A percentile compares a stretch with the other conserved stretches of the same genome.
Conservation (phyloP, 495 filamentous ascomycete genomes). For the Schizothecium vesticola region DNA sequence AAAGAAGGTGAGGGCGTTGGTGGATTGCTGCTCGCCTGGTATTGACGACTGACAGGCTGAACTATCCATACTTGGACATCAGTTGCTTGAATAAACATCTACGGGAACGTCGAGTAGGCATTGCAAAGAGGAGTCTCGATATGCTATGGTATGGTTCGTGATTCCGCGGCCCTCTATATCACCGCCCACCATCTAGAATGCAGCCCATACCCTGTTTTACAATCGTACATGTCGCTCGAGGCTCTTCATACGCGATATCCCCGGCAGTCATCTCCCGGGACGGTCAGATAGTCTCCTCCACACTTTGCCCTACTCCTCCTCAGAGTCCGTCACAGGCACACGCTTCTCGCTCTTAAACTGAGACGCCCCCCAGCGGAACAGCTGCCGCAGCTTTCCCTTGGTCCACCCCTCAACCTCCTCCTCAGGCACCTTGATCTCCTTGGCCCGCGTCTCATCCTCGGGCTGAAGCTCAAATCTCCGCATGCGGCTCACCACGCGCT, state of each 20-base stretch:
- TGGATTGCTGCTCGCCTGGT: background rate
- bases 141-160: constrained; percentile 1
- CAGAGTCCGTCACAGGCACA: constrained; percentile 21
- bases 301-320: constrained; percentile 15
- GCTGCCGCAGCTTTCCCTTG: constrained; percentile 43
- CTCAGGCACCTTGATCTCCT: constrained; percentile 54
- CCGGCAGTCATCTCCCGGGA: background rate
- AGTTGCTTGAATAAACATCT: background rate
- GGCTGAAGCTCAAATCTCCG: constrained; percentile 60
- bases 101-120: background rate
- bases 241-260: background rate
- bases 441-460: constrained; percentile 63
- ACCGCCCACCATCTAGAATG: background rate
- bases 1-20: background rate
- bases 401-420: constrained; percentile 64
- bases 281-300: background rate
- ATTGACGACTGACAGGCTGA: background rate
- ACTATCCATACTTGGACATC: background rate
- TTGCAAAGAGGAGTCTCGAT: constrained; percentile 7
- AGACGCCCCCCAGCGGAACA: constrained; percentile 40
- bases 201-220: background rate
- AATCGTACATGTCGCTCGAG: background rate
- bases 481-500: constrained; percentile 76
- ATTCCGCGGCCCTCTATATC: background rate
- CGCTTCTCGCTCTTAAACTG: constrained; percentile 22